Percentiles rank a stretch among this genome's conserved stretches.
Conservation (phyloP, 2,329 filamentous ascomycete genomes). For the Trichoderma oligosporum region DNA sequence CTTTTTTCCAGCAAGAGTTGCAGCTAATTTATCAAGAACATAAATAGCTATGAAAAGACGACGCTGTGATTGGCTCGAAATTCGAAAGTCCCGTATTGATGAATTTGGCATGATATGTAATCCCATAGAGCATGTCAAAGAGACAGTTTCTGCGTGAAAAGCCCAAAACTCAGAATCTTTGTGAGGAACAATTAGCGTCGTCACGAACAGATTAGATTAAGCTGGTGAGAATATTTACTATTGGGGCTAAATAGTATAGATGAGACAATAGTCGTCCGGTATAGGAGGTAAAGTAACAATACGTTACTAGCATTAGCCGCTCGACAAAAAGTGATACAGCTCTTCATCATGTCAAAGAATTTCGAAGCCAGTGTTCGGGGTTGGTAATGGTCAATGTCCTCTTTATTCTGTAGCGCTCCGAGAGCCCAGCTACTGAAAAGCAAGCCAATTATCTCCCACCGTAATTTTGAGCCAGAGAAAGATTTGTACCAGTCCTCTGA, state of each 20-base stretch:
- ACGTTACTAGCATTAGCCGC: neutral
- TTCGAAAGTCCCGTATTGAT: neutral
- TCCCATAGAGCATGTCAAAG: neutral
- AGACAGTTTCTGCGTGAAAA: neutral
- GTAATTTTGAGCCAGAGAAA: neutral
- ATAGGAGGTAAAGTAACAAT: neutral
- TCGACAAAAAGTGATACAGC: neutral
- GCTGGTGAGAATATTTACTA: neutral
- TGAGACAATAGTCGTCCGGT: constrained; percentile 4
- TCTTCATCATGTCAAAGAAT: neutral
- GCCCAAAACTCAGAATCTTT: neutral
- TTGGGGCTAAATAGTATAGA: neutral
- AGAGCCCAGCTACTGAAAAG: constrained; percentile 12
- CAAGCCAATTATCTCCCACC: neutral
- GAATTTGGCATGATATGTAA: neutral
- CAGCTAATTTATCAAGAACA: neutral
- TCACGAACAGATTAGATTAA: neutral
- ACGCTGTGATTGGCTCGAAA: neutral
- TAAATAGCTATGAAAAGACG: constrained; percentile 9
- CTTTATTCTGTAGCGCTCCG: neutral
- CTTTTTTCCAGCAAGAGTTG: neutral
- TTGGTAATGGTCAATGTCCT: neutral
- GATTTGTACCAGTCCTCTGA: neutral
- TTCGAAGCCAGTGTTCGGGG: neutral
- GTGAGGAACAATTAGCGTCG: neutral